phyloP scores from a whole-genome alignment of 1,139 yeast genomes.

The Pichia sp. region DNA sequence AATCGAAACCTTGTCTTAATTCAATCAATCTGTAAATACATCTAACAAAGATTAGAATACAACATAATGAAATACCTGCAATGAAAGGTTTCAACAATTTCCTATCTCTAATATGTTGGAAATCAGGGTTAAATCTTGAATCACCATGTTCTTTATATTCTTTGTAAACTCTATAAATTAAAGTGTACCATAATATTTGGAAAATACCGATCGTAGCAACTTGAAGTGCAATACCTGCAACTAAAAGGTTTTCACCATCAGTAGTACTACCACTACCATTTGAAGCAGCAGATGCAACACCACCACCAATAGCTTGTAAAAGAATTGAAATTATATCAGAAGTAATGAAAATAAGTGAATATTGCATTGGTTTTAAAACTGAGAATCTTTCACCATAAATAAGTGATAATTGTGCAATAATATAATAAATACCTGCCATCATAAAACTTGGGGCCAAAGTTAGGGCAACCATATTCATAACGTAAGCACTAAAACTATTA shows the following conservation, averaged over 20 bases:
- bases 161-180: constrained; percentile 40
- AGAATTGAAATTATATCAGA: constrained; percentile 42
- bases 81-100: constrained; percentile 43
- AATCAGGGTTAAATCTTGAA: constrained; percentile 34
- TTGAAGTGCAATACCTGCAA: constrained; percentile 77
- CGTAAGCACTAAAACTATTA: constrained; percentile 36
- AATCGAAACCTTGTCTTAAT: constrained; percentile 69
- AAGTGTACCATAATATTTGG: constrained; percentile 47
- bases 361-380: constrained; percentile 63
- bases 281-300: constrained; percentile 57
- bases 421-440: constrained; percentile 80
- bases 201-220: constrained; percentile 67
- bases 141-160: constrained; percentile 23
- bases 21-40: constrained; percentile 79
- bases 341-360: constrained; percentile 48
- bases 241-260: constrained; percentile 74
- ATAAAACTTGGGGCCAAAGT: constrained; percentile 84
- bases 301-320: constrained; percentile 81
- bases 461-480: constrained; percentile 61
- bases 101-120: constrained; percentile 34
- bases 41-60: constrained; percentile 57
- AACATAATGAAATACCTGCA: constrained; percentile 43
- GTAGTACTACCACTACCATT: constrained; percentile 30
- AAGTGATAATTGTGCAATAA: constrained; percentile 66
- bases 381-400: constrained; percentile 61